Evolutionary conservation across 73 alveolate genomes (phyloP).

Genomic region (Paramecium caudatum): DNA sequence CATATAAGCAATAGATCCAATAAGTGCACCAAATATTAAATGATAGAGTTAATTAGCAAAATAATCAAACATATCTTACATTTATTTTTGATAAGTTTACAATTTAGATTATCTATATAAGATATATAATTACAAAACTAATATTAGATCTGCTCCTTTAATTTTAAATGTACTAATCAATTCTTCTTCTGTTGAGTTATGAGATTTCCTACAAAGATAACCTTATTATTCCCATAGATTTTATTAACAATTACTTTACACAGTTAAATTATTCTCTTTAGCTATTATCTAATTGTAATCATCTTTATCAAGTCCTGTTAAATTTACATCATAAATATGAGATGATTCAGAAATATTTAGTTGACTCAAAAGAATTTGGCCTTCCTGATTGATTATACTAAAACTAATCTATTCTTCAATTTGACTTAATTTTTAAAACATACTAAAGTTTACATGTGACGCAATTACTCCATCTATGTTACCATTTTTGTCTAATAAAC

Average conservation of each 20-base stretch:
- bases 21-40: neutral
- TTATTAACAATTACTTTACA: constrained; percentile 4
- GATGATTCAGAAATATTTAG: neutral
- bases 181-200: neutral
- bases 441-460: constrained; percentile 2
- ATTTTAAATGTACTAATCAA: neutral
- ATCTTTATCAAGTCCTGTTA: neutral
- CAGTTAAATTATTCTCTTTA: neutral
- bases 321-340: neutral
- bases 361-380: neutral
- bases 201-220: constrained; percentile 17
- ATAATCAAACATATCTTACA: neutral
- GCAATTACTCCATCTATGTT: constrained; percentile 13
- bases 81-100: neutral
- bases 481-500: neutral
- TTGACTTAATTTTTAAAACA: constrained; percentile 15
- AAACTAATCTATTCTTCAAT: constrained; percentile 19
- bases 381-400: neutral
- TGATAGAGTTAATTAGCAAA: neutral
- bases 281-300: neutral
- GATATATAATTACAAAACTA: neutral
- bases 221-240: constrained; percentile 5
- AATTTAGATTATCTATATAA: neutral
- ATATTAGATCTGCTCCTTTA: neutral
- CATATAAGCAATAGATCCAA: constrained; percentile 1